Percentiles rank a stretch among this genome's conserved stretches.
Conservation (phyloP, 129 eudicot genomes). For the Escallonia rubra region DNA sequence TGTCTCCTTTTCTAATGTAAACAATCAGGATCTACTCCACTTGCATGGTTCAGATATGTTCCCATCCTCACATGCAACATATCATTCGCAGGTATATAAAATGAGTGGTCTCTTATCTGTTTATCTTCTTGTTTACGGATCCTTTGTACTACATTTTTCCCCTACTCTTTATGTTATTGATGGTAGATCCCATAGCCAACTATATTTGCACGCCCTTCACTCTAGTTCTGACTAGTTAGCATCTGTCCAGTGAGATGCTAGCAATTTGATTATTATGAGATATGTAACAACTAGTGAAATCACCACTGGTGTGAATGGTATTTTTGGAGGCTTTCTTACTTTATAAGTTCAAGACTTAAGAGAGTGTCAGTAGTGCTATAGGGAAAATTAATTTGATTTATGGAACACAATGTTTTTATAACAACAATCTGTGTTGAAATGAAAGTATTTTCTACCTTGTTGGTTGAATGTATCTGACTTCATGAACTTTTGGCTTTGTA, state of each 20-base stretch:
- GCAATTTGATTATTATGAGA: no score
- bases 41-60: conserved; percentile 73
- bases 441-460: background rate
- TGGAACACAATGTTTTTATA: no score
- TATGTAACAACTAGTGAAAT: no score
- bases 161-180: background rate
- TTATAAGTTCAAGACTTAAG: no score
- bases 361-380: no score
- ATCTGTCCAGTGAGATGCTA: no score
- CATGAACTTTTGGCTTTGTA: background rate
- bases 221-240: no score
- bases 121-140: background rate
- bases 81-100: conserved; percentile 55
- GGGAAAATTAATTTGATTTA: no score
- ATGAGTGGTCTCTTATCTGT: background rate
- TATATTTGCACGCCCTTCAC: no score
- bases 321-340: no score
- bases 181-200: background rate
- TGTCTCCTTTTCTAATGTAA: conserved; percentile 46
- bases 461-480: background rate
- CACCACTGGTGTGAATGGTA: no score
- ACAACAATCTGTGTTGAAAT: no score
- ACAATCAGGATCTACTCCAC: conserved; percentile 68
- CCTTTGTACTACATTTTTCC: background rate
- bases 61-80: conserved; percentile 57